Base-by-base conservation (phyloP, 768 basidiomycete genomes). In the Lactarius vividus region DNA sequence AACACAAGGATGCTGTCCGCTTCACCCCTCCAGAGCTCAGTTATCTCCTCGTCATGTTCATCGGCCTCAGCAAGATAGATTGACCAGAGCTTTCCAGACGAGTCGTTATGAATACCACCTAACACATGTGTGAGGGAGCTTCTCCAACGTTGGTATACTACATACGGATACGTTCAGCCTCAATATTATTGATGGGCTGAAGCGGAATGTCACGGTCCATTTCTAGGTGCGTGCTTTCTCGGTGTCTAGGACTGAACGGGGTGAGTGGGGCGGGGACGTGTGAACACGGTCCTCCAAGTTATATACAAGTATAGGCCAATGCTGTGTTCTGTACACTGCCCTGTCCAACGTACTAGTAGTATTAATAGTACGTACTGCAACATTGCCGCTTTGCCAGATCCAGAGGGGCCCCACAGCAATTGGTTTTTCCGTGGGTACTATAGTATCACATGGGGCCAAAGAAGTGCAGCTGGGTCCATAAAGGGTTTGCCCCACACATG, bases 1-100 rank as follows among this genome's bases (percentile, higher is more conserved):
- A 59, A 42, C 0, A 59, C 42, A 39, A 59, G 58, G 39, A 40
- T 58, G 13, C 57, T 37, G n/a, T 58, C 57, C 20, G 35, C 33
- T 16, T 58, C 57, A 3, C 58, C 57, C 57, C n/a, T 58, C 35
- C 20, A 39, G 15, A 26, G 6, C 57, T 58, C 57, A 1, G 57
- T 58, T 42, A 58, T 58, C n/a, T 23, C 35, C 20, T n/a, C 11
- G 57, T 58, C 57, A 2, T 23, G 35, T 28, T 40, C 37, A 33
- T 58, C 39, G 6, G 57, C 33, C 39, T 58, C 26, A 3, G n/a
- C 11, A 9, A 58, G 35, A 37, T 58, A 58, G 28, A 39, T 37
- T 40, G 57, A 58, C 57, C 57, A 58, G 16, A 39, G 33, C 26
- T 40, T 58, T 42, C n/a, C n/a, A 7, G 15, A 37, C 20, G 57